Evolutionary conservation across 768 basidiomycete genomes (phyloP).

Genomic region (Pulveroboletus frians): DNA sequence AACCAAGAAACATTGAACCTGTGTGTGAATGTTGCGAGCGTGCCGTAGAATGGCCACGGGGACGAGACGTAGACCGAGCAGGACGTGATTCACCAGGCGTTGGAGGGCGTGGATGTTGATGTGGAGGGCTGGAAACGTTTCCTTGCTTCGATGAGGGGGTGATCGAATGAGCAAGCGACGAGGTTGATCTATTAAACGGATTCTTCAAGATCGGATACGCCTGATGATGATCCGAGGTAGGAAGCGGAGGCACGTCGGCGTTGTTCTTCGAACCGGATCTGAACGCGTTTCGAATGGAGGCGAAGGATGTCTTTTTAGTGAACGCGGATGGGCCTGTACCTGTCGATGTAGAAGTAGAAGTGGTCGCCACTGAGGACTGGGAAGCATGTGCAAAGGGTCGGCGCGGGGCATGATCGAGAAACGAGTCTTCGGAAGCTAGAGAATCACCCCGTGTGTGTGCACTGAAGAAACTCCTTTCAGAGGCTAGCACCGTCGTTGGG

Average conservation of each 20-base stretch:
- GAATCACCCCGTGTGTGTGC: slow-evolving; percentile 73
- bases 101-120: slow-evolving; percentile 49
- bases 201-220: slow-evolving; percentile 71
- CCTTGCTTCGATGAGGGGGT: slow-evolving; percentile 36
- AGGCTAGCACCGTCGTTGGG: slow-evolving; percentile 36
- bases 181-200: slow-evolving; percentile 78
- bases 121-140: slow-evolving; percentile 44
- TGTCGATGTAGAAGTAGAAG: slow-evolving; percentile 26
- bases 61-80: slow-evolving; percentile 36
- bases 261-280: slow-evolving; percentile 52
- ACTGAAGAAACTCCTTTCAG: slow-evolving; percentile 56
- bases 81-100: slow-evolving; percentile 46
- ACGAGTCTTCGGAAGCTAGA: slow-evolving; percentile 70
- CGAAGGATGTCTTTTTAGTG: slow-evolving; percentile 78
- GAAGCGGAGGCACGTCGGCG: slow-evolving; percentile 71
- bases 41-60: slow-evolving; percentile 53
- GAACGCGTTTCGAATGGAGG: slow-evolving; percentile 83
- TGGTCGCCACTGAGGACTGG: slow-evolving; percentile 62
- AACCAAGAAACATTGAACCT: slow-evolving; percentile 66
- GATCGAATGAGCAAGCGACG: slow-evolving; percentile 56
- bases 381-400: slow-evolving; percentile 66
- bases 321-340: slow-evolving; percentile 41
- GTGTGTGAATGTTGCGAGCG: slow-evolving; percentile 77
- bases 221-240: slow-evolving; percentile 55
- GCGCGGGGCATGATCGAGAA: slow-evolving; percentile 52